Base-by-base conservation (phyloP, 768 basidiomycete species). In the Termitomyces bulborhizus region DNA sequence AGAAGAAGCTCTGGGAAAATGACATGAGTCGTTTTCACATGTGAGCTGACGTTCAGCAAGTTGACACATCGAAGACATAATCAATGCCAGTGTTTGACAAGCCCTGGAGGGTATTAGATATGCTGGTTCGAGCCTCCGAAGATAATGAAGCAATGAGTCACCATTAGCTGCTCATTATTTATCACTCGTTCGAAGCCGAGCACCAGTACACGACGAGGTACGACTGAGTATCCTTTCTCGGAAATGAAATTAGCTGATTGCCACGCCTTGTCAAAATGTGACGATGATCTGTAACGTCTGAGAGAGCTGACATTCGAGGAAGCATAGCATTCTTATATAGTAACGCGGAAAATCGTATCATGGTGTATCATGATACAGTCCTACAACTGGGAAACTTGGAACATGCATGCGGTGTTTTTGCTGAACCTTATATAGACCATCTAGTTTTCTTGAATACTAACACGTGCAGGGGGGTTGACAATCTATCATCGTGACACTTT, bases 21-120 rank as follows among this genome's bases (percentile, higher is more conserved):
- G 8, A 27, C 39, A n/a, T 31, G 5, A 24, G 41, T 40, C 48
- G 44, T 46, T 54, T 59, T 59, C 55, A 56, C 55, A 49, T 55
- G 54, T 37, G 18, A 29, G 13, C 13, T 9, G 40, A 40, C 18
- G 40, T 40, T 16, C 39, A 18, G 8, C 40, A 34, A 34, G 34
- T 41, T 41, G 12, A 34, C n/a, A 18, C 18, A 41, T 41, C 40
- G 40, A 41, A 41, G 4, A 1, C 7, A 15, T 15, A 44, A 15
- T 43, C 6, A 44, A 3, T 18, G 5, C 13, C 12, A 13, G 21
- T 13, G 31, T 32, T 32, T 18, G 11, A 21, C 21, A 21, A 12
- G 41, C 21, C 21, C 2, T n/a, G n/a, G 9, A 18, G 40, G 18
- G 21, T 4, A 21, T 12, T 12, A 7, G 12, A 21, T 21, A 21